Conservation (phyloP, 148 eudicot genomes). For the Polygonum maritimum region DNA sequence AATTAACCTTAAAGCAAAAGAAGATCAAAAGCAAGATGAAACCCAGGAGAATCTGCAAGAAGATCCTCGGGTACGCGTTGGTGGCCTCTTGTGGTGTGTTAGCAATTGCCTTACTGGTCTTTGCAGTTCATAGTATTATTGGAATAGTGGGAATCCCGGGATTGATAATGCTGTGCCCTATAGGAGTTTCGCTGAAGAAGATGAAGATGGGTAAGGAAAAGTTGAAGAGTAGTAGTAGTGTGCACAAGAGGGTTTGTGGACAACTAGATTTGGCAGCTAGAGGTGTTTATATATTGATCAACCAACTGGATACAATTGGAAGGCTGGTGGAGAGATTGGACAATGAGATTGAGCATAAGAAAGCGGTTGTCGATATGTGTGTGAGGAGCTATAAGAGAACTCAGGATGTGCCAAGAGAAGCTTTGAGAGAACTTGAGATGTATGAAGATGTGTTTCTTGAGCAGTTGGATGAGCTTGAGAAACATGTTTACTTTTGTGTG, state of each 20-base stretch:
- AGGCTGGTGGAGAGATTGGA: conserved; percentile 49
- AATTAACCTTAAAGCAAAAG: conserved; percentile 29
- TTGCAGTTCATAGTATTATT: conserved; percentile 39
- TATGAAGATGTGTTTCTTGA: conserved; percentile 42
- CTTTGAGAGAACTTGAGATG: conserved; percentile 37
- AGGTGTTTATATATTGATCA: conserved; percentile 52
- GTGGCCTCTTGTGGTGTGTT: conserved; percentile 22
- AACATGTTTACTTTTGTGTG: conserved; percentile 62
- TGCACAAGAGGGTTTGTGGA: conserved; percentile 19
- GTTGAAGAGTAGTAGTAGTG: conserved; percentile 10
- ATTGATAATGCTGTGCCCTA: conserved; percentile 19
- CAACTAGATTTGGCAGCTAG: conserved; percentile 63
- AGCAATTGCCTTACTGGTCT: conserved; percentile 26
- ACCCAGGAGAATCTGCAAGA: conserved; percentile 29
- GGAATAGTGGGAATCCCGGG: conserved; percentile 49
- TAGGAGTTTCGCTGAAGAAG: conserved; percentile 17
- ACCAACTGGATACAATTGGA: conserved; percentile 65
- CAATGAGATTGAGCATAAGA: conserved; percentile 61
- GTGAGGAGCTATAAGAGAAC: conserved; percentile 29
- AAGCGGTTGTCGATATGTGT: conserved; percentile 42
- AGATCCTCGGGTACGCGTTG: conserved; percentile 18
- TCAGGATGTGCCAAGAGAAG: conserved; percentile 48
- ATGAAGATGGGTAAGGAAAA: not conserved
- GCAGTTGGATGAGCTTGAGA: conserved; percentile 74
- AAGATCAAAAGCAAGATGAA: conserved; percentile 33